A percentile compares a stretch with the other conserved stretches of the same genome.
These are phyloP conservation scores for Byssochlamys sp. DNA, from an alignment of 2,329 filamentous ascomycete species.

Conservation along the genomic window DNA sequence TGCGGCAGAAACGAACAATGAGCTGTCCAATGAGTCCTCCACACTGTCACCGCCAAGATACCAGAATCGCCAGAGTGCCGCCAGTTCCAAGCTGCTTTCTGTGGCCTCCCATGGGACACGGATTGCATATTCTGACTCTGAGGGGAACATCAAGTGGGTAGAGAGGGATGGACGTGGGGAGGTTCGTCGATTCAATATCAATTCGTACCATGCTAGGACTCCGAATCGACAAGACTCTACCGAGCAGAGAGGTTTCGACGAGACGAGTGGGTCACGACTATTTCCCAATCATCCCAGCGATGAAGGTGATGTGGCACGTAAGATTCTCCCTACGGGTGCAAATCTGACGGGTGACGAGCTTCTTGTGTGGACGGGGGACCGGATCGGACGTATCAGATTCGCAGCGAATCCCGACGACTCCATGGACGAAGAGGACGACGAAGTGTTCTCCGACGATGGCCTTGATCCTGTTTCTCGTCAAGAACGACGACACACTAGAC, in stretches of 20 bases:
- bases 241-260: conserved; percentile 1
- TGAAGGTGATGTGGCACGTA: conserved; percentile 65
- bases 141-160: conserved; percentile 79
- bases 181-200: conserved; percentile 50
- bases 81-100: conserved; percentile 69
- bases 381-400: conserved; percentile 63
- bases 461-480: conserved; percentile 19
- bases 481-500: conserved; percentile 20
- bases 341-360: conserved; percentile 53
- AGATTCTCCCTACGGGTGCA: conserved; percentile 56
- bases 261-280: conserved; percentile 38
- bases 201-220: conserved; percentile 24
- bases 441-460: conserved; percentile 19
- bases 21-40: conserved; percentile 18
- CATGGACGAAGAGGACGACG: conserved; percentile 24
- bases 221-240: conserved; percentile 5
- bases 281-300: conserved; percentile 45
- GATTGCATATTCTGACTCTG: conserved; percentile 73
- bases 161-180: conserved; percentile 64
- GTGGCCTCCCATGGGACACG: conserved; percentile 72
- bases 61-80: conserved; percentile 76
- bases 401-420: conserved; percentile 33
- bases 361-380: conserved; percentile 79
- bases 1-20: conserved; percentile 17
- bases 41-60: conserved; percentile 30